phyloP scores from a whole-genome alignment of 2,329 filamentous ascomycete species.

The Trichoderma gracile region DNA sequence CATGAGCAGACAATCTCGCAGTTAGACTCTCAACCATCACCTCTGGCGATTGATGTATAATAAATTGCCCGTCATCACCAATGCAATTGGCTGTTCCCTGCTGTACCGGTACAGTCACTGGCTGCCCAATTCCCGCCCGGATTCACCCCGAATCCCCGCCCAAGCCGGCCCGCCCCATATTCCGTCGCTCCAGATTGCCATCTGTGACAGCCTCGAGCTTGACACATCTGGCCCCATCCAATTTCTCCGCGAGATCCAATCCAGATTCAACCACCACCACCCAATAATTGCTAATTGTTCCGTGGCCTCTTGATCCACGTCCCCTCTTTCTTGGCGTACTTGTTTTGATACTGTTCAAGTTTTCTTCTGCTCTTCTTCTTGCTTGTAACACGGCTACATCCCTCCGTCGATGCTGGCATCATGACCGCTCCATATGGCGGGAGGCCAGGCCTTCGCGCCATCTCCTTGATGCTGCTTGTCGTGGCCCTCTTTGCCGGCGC shows the following conservation, averaged over 20 bases:
- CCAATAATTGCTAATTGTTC: not conserved
- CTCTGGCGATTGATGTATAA: no score
- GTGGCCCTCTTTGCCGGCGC: slow-evolving; percentile 45
- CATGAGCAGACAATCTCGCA: no score
- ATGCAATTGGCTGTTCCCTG: not conserved
- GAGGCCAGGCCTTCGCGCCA: slow-evolving; percentile 37
- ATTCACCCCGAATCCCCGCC: slow-evolving; percentile 5
- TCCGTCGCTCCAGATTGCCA: not conserved
- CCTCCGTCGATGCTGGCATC: slow-evolving; percentile 33
- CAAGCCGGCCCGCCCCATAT: not conserved
- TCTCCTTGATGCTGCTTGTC: slow-evolving; percentile 39
- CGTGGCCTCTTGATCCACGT: slow-evolving; percentile 24
- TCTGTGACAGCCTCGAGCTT: not conserved
- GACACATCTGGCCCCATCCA: not conserved
- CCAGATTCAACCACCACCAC: slow-evolving; percentile 13
- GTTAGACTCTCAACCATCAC: no score
- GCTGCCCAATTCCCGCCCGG: not conserved
- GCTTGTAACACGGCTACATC: no score
- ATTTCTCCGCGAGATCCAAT: not conserved
- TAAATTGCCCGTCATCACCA: no score
- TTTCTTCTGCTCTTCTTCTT: not conserved
- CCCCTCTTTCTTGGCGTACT: slow-evolving; percentile 6
- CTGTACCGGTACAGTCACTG: no score
- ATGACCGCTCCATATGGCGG: slow-evolving; percentile 38
- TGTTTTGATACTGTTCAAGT: not conserved